Evolutionary conservation across 106 monocot species (phyloP).

Genomic region (Posidonia australis): DNA sequence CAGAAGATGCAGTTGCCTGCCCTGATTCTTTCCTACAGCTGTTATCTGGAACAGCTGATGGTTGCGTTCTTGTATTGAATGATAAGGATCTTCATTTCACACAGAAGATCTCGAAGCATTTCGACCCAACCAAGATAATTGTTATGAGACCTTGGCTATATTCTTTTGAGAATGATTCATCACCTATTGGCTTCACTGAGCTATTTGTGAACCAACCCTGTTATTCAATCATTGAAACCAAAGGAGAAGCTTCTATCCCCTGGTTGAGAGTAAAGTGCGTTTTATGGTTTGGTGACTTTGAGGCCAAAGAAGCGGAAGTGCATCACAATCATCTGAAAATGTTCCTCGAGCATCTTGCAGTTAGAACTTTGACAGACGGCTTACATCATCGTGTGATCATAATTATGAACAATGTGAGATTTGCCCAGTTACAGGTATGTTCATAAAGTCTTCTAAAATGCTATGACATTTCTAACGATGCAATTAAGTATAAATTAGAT

Average conservation of each 20-base stretch:
- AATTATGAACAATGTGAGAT: slow-evolving; percentile 63
- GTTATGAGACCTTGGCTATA: slow-evolving; percentile 12
- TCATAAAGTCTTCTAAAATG: too few species aligned
- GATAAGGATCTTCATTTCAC: slow-evolving; percentile 42
- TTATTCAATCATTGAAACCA: slow-evolving; percentile 10
- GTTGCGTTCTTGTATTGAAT: slow-evolving; percentile 36
- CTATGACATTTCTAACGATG: too few species aligned
- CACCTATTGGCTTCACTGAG: slow-evolving; percentile 10
- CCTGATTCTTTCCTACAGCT: slow-evolving; percentile 25
- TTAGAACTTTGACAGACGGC: slow-evolving; percentile 38
- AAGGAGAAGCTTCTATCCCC: slow-evolving; percentile 20
- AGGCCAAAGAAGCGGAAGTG: slow-evolving; percentile 12
- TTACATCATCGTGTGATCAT: slow-evolving; percentile 32
- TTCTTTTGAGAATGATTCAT: slow-evolving; percentile 16
- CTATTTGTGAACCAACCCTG: slow-evolving; percentile 20
- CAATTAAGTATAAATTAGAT: too few species aligned
- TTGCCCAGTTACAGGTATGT: slow-evolving; percentile 46
- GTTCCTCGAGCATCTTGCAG: slow-evolving; percentile 37
- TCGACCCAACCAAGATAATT: slow-evolving; percentile 34
- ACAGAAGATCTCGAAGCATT: slow-evolving; percentile 18
- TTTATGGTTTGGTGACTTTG: slow-evolving; percentile 40
- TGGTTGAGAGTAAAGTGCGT: slow-evolving; percentile 41
- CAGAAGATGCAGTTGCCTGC: slow-evolving; percentile 30
- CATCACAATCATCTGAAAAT: slow-evolving; percentile 18
- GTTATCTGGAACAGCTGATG: slow-evolving; percentile 19